phyloP scores from a whole-genome alignment of 148 eudicot genomes.

The Diospyros kaki region DNA sequence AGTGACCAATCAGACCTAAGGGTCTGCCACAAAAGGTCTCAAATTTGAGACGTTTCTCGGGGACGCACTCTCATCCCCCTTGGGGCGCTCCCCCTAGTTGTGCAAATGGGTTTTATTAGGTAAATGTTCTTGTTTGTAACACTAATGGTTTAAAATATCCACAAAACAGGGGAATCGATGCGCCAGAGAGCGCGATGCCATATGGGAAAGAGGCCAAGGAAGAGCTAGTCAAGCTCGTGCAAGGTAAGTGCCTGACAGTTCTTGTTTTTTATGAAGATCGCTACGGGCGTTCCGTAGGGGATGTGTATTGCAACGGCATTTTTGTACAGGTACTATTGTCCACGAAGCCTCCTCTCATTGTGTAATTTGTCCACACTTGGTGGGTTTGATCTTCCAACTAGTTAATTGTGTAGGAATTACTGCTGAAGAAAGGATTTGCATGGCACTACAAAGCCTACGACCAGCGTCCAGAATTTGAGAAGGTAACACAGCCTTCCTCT shows the following conservation, averaged over 20 bases:
- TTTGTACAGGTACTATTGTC: conserved; percentile 69
- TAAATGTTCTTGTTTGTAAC: conserved; percentile 7
- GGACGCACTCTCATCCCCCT: no score
- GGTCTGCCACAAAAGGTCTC: no score
- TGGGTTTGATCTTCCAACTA: neutral
- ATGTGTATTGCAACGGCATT: conserved; percentile 79
- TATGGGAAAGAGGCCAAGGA: conserved; percentile 84
- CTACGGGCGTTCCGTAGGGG: conserved; percentile 79
- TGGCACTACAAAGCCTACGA: conserved; percentile 95
- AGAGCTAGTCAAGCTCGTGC: conserved; percentile 57
- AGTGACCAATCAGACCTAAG: no score
- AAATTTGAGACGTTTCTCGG: no score
- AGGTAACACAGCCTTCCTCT: conserved; percentile 22
- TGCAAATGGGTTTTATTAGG: conserved; percentile 2
- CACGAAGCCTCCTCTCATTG: neutral
- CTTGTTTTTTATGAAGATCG: conserved; percentile 68
- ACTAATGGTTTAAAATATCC: neutral
- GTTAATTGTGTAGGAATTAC: conserved; percentile 43
- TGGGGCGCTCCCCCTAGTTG: no score
- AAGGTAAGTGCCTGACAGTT: conserved; percentile 56
- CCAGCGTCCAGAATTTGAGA: conserved; percentile 61
- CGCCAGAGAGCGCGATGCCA: conserved; percentile 95
- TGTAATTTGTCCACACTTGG: neutral
- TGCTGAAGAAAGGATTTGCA: conserved; percentile 93
- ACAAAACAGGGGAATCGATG: conserved; percentile 78